A percentile compares a stretch with the other conserved stretches of the same genome.
Conservation (phyloP, 2,329 filamentous ascomycete genomes). For the Massarina eburnea region DNA sequence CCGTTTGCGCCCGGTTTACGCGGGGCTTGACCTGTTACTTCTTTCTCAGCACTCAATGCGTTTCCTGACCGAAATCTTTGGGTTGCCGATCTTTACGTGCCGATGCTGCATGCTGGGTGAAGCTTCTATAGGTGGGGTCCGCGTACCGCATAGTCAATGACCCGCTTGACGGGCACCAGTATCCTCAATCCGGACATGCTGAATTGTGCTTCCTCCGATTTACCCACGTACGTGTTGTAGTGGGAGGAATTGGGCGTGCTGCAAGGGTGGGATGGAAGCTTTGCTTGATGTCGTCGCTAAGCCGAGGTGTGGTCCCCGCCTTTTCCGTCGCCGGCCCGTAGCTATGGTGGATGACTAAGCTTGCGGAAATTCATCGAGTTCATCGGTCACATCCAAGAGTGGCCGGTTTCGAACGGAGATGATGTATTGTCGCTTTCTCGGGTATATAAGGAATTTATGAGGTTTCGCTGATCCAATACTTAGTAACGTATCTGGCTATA, state of each 20-base stretch:
- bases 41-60: neutral
- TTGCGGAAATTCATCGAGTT: neutral
- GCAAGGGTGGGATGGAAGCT: neutral
- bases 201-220: neutral
- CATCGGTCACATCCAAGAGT: too few species aligned
- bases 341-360: neutral
- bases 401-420: too few species aligned
- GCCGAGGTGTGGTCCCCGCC: neutral
- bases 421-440: too few species aligned
- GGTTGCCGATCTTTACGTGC: neutral
- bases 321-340: too few species aligned
- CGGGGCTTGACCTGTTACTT: conserved; percentile 64
- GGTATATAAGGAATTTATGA: too few species aligned
- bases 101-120: neutral
- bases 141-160: conserved; percentile 60
- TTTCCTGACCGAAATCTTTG: neutral
- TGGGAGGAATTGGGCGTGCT: neutral
- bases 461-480: too few species aligned
- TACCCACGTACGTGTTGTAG: neutral
- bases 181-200: conserved; percentile 54
- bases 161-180: conserved; percentile 59
- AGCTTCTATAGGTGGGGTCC: conserved; percentile 1
- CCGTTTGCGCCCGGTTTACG: conserved; percentile 74
- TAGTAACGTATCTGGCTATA: too few species aligned
- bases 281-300: neutral